phyloP scores from a whole-genome alignment of 106 monocot species.

The Dendrobium officinale region DNA sequence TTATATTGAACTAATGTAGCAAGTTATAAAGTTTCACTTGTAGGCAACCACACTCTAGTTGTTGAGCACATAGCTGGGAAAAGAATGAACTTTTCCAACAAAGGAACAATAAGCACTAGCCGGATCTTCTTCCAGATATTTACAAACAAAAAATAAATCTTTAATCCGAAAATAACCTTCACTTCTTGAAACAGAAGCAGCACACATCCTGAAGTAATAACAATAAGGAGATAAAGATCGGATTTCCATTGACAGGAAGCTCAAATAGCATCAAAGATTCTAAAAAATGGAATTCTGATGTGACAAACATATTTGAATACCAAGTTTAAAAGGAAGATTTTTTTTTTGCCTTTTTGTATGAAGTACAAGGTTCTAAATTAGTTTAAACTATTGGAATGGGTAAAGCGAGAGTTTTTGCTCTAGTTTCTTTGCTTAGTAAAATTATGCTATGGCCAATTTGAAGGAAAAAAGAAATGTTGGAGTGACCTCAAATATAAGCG shows the following conservation, averaged over 20 bases:
- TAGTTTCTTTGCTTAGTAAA: not conserved
- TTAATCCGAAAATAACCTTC: not conserved
- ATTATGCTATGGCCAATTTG: too few relatives aligned
- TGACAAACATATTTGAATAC: not conserved
- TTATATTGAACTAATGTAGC: not conserved
- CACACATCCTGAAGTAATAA: not conserved
- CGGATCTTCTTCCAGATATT: not conserved
- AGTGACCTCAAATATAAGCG: not conserved
- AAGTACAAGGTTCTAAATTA: too few relatives aligned
- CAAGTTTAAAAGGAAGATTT: too few relatives aligned
- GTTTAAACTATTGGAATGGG: not conserved
- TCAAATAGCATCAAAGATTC: not conserved
- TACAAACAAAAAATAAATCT: not conserved
- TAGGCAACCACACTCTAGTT: not conserved
- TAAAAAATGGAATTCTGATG: not conserved
- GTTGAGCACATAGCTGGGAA: not conserved
- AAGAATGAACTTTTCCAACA: not conserved
- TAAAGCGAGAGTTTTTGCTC: not conserved
- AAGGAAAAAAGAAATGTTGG: too few relatives aligned
- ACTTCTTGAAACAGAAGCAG: not conserved
- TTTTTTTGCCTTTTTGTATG: too few relatives aligned
- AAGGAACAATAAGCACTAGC: not conserved
- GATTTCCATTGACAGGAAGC: not conserved
- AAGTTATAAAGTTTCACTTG: not conserved
- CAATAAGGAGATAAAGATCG: not conserved